Evolutionary conservation across 495 filamentous ascomycete species (phyloP).

Genomic region (Podospora fimiseda): DNA sequence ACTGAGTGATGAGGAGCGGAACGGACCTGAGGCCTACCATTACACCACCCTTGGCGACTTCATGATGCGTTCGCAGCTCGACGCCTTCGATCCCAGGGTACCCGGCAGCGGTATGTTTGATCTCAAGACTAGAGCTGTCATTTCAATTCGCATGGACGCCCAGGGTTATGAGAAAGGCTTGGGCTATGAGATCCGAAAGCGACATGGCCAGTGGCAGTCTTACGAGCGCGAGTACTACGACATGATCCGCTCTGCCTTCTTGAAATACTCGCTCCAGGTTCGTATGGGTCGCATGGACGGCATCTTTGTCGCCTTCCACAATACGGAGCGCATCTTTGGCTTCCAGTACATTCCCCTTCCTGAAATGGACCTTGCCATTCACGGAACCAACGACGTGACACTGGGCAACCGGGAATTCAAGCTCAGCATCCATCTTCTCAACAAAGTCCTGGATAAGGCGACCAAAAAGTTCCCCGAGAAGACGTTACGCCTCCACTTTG

Average conservation of each 20-base stretch:
- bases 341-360: slow-evolving; percentile 86
- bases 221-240: slow-evolving; percentile 95
- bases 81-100: slow-evolving; percentile 79
- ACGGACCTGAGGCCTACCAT: slow-evolving; percentile 69
- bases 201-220: slow-evolving; percentile 72
- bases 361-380: slow-evolving; percentile 83
- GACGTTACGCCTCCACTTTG: slow-evolving; percentile 81
- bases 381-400: slow-evolving; percentile 57
- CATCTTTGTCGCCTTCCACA: slow-evolving; percentile 97
- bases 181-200: slow-evolving; percentile 78
- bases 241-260: slow-evolving; percentile 89
- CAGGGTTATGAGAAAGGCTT: slow-evolving; percentile 62
- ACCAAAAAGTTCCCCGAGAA: slow-evolving; percentile 63
- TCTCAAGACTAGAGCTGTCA: slow-evolving; percentile 87
- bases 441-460: slow-evolving; percentile 66
- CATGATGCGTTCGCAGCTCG: slow-evolving; percentile 91
- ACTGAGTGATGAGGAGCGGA: slow-evolving; percentile 57
- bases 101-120: slow-evolving; percentile 96
- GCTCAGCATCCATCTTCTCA: slow-evolving; percentile 68
- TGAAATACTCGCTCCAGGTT: slow-evolving; percentile 95
- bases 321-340: slow-evolving; percentile 89
- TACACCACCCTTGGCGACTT: slow-evolving; percentile 88
- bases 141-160: slow-evolving; percentile 82
- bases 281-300: slow-evolving; percentile 97
- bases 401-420: slow-evolving; percentile 88